Percentiles rank a stretch among this genome's conserved stretches.
Conservation (phyloP, 305 asterid genomes). For the Plantago lanceolata region DNA sequence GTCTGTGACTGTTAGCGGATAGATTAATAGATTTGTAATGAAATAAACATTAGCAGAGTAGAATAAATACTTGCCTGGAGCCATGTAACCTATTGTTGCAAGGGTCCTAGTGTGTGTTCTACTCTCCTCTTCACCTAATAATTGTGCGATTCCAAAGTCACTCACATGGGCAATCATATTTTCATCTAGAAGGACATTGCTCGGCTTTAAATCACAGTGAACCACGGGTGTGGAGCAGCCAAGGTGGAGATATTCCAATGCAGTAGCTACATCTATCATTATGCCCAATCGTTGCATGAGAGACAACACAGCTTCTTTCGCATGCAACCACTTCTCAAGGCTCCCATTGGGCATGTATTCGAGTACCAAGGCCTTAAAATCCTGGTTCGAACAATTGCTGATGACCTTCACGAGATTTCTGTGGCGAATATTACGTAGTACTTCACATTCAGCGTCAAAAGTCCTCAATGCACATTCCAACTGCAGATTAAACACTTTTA, state of each 20-base stretch:
- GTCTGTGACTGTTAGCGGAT: no score
- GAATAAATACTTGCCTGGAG: conserved; percentile 6
- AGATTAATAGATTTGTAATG: no score
- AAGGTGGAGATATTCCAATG: conserved; percentile 38
- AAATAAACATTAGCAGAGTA: background rate
- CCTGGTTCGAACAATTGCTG: conserved; percentile 34
- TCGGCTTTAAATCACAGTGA: conserved; percentile 42
- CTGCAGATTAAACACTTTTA: conserved; percentile 35
- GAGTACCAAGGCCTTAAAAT: conserved; percentile 37
- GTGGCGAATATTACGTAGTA: conserved; percentile 33
- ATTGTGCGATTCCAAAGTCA: conserved; percentile 32
- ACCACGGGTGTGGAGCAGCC: conserved; percentile 30
- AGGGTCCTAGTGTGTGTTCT: conserved; percentile 4
- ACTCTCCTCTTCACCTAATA: conserved; percentile 3
- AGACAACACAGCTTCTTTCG: conserved; percentile 20
- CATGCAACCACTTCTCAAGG: conserved; percentile 34
- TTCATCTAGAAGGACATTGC: conserved; percentile 34
- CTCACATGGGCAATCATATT: conserved; percentile 37
- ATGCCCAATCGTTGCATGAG: conserved; percentile 29
- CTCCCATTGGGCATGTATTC: conserved; percentile 44
- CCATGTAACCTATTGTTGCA: conserved; percentile 10
- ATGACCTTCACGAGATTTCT: conserved; percentile 36
- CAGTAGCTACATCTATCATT: conserved; percentile 37
- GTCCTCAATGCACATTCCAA: conserved; percentile 30
- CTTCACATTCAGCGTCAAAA: conserved; percentile 38